Conservation (phyloP, 345 rosid species). For the Brassica incana region DNA sequence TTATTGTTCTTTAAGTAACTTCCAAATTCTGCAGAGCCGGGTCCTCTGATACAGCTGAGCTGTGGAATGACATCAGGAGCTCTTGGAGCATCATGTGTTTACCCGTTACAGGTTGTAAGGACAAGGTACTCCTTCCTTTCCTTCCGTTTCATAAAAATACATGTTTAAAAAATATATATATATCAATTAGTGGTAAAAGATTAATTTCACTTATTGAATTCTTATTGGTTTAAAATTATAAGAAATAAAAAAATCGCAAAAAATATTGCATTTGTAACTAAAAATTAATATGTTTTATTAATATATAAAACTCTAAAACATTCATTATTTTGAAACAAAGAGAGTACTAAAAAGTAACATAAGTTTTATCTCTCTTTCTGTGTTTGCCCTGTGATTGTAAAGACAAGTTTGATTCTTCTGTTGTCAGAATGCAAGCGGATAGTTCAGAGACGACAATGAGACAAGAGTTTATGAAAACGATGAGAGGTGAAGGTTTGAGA, state of each 20-base stretch:
- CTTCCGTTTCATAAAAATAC: no score
- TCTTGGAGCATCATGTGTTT: constrained; percentile 92
- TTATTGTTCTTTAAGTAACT: neutral
- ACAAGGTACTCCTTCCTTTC: constrained; percentile 59
- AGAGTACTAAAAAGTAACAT: no score
- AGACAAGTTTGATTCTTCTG: constrained; percentile 9
- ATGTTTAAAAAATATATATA: no score
- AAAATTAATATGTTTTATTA: no score
- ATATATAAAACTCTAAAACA: no score
- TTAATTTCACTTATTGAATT: no score
- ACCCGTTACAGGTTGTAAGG: constrained; percentile 96
- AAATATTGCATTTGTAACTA: neutral
- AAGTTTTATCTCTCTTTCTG: no score
- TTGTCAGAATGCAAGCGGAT: constrained; percentile 92
- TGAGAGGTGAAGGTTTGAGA: constrained; percentile 71
- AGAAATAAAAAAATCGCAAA: no score
- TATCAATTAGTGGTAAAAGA: no score
- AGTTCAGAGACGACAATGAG: constrained; percentile 60
- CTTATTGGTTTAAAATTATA: no score
- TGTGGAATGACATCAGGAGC: constrained; percentile 94
- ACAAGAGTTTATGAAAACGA: constrained; percentile 85
- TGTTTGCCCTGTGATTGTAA: neutral
- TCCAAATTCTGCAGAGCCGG: constrained; percentile 60
- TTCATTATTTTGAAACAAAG: no score
- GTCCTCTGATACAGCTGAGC: constrained; percentile 83